Conservation (phyloP, 805 yeast genomes). For the Candida manassasensis region DNA sequence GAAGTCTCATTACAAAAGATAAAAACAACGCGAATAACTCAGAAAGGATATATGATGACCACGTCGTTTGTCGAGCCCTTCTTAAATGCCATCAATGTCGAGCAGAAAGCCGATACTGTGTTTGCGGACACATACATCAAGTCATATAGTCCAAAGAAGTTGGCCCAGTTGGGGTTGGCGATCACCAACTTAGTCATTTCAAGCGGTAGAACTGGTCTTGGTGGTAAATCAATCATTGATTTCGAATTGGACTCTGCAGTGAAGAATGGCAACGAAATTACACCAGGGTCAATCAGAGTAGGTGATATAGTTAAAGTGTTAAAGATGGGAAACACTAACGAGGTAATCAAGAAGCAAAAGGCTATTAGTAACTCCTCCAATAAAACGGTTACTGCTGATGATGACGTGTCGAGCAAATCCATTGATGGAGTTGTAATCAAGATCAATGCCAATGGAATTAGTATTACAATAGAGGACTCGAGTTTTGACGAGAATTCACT, state of each 20-base stretch:
- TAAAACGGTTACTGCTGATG: constrained; percentile 16
- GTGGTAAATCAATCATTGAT: constrained; percentile 69
- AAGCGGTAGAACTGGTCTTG: constrained; percentile 71
- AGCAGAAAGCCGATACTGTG: constrained; percentile 32
- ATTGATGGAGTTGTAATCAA: constrained; percentile 66
- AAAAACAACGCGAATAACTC: too few species aligned
- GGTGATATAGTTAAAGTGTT: constrained; percentile 77
- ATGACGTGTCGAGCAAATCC: constrained; percentile 16
- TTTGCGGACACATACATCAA: constrained; percentile 29
- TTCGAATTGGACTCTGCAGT: constrained; percentile 51
- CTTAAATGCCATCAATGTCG: constrained; percentile 29
- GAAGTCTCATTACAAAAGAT: too few species aligned
- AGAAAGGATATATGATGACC: too few species aligned
- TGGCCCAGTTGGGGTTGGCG: constrained; percentile 75
- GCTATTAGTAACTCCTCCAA: constrained; percentile 19
- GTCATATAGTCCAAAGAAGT: constrained; percentile 50
- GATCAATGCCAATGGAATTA: constrained; percentile 43
- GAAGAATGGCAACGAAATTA: constrained; percentile 27
- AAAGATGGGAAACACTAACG: constrained; percentile 29
- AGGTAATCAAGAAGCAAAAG: constrained; percentile 20
- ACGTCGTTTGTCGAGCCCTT: constrained; percentile 12
- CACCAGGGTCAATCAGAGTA: constrained; percentile 50
- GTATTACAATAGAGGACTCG: constrained; percentile 58
- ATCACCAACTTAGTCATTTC: constrained; percentile 57
- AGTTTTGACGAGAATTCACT: constrained; percentile 47